Conservation (phyloP, 495 filamentous ascomycete genomes). For the Tetracladium marchalianum region DNA sequence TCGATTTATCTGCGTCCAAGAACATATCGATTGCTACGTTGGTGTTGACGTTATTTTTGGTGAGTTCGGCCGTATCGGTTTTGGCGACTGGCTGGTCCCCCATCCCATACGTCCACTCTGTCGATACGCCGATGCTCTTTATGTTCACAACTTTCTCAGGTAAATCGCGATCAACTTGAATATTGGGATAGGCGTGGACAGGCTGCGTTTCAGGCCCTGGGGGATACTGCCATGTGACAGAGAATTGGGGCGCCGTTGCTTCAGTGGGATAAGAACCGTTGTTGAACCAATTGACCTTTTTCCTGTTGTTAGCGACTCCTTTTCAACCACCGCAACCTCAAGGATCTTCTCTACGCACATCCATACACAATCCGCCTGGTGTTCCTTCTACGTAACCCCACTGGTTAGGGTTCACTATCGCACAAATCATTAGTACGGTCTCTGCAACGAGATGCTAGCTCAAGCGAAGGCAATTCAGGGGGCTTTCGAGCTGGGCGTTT, state of each 20-base stretch:
- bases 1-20: slow-evolving; percentile 25
- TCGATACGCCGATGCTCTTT: slow-evolving; percentile 18
- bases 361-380: too few species aligned
- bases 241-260: slow-evolving; percentile 26
- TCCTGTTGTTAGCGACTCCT: not conserved
- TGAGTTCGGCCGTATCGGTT: slow-evolving; percentile 12
- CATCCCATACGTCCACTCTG: slow-evolving; percentile 29
- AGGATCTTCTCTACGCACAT: too few species aligned
- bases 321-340: too few species aligned
- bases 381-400: too few species aligned
- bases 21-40: slow-evolving; percentile 40
- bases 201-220: slow-evolving; percentile 15
- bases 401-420: too few species aligned
- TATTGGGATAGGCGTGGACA: slow-evolving; percentile 31
- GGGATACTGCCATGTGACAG: slow-evolving; percentile 28
- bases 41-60: slow-evolving; percentile 18
- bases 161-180: slow-evolving; percentile 17
- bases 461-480: too few species aligned
- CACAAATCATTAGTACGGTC: too few species aligned
- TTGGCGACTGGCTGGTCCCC: slow-evolving; percentile 19
- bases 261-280: slow-evolving; percentile 26
- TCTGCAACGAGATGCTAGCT: too few species aligned
- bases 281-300: slow-evolving; percentile 26
- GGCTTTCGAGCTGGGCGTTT: too few species aligned
- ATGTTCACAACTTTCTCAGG: slow-evolving; percentile 19